Evolutionary conservation across 331 rosid species (phyloP), one percentile per base, ranked within the genome.

Genomic region (Pyracantha coccinea): DNA sequence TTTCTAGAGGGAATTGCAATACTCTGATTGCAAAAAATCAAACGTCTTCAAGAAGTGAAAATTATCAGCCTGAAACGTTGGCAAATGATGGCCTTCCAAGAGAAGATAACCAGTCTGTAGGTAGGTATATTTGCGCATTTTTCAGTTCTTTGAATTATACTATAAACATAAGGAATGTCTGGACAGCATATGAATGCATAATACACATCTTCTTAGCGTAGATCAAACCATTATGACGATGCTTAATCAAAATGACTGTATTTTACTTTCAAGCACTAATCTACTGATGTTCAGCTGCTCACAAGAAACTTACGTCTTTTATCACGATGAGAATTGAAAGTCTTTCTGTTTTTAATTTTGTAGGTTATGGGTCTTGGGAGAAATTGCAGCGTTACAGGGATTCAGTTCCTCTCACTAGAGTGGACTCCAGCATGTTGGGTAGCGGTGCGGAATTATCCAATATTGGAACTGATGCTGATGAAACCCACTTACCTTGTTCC

Each of bases 401-500:
- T 41, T 24, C 69, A 19, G 78, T 68, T 85, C 80, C 73, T 79
- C 81, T 82, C 69, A 71, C 75, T 57, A 61, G 66, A 69, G 64
- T 58, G 68, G 79, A 84, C 62, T 57, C 74, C 52, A 72, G 72
- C 78, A 62, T 73, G 72, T 78, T 60, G 41, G 80, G 55, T 24
- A 23, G 38, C 77, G 74, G 27, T 75, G 76, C 52, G 66, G 75
- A 81, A 62, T 52, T 65, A 77, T 86, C 77, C 23, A 79, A 67
- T 67, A 44, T 71, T 71, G 87, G 50, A 74, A 63, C 44, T 78
- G 80, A 80, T 77, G 77, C 62, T 70, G 83, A 79, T 70, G 73
- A 50, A 38, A 69, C 60, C 28, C 76, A 74, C 71, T 83, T 87
- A 80, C 75, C 85, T 80, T 79, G 85, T 67, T 85, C 89, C 73